Percentiles rank a stretch among this genome's conserved stretches.
These are phyloP conservation scores for Phytophthora fragariaefolia DNA, from an alignment of 352 stramenopile species.

Conservation along the genomic window DNA sequence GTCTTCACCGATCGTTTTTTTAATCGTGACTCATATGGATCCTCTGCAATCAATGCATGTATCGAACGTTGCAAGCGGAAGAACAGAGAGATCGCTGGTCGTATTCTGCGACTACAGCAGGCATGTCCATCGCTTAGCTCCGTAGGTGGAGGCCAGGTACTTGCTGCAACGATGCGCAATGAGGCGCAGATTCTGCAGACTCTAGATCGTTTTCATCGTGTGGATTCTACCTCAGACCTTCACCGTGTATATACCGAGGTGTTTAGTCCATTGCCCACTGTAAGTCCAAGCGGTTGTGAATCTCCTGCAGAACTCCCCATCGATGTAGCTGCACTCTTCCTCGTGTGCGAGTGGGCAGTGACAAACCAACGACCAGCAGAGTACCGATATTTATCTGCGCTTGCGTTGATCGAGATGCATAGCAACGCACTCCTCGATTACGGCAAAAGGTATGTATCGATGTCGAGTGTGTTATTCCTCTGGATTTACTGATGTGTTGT, in stretches of 20 bases:
- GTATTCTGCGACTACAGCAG: constrained; percentile 76
- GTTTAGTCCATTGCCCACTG: constrained; percentile 56
- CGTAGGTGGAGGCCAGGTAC: constrained; percentile 35
- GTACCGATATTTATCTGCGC: constrained; percentile 81
- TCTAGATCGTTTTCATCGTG: constrained; percentile 83
- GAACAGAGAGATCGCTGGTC: constrained; percentile 61
- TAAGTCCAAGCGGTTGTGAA: constrained; percentile 24
- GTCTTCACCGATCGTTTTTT: constrained; percentile 82
- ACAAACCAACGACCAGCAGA: constrained; percentile 81
- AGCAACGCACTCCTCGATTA: constrained; percentile 66
- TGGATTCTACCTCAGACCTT: constrained; percentile 75
- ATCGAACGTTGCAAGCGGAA: constrained; percentile 60
- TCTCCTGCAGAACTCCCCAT: constrained; percentile 55
- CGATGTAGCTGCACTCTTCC: constrained; percentile 71
- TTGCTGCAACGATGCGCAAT: constrained; percentile 59
- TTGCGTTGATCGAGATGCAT: constrained; percentile 87
- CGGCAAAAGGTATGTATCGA: constrained; percentile 58
- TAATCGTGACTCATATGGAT: constrained; percentile 53
- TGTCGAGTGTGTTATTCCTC: neutral
- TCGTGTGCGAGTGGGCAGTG: constrained; percentile 87
- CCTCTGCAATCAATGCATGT: constrained; percentile 56
- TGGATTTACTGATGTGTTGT: constrained; percentile 16
- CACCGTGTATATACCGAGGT: constrained; percentile 78
- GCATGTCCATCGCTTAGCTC: constrained; percentile 40
- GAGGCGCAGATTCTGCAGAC: constrained; percentile 80